These are phyloP conservation scores for Rhizopus delemar DNA, from an alignment of 371 early-diverging fungal genomes.

Conservation along the genomic window DNA sequence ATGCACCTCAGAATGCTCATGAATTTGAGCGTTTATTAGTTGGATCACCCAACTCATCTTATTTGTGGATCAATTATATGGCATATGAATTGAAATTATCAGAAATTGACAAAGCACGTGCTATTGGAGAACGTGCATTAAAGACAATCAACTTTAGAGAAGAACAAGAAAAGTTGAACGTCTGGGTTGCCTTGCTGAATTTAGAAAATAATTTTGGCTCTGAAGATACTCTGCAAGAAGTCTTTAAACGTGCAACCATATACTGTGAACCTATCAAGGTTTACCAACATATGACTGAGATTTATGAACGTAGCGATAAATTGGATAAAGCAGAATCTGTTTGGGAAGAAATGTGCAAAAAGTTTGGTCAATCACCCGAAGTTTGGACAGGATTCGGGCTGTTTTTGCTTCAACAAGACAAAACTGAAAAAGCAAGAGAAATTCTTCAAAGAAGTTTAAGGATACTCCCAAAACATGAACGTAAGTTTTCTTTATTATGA, in stretches of 20 bases:
- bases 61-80: constrained; percentile 98
- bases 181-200: constrained; percentile 93
- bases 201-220: constrained; percentile 93
- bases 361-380: constrained; percentile 85
- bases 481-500: constrained; percentile 34
- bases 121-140: constrained; percentile 90
- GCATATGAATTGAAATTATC: constrained; percentile 90
- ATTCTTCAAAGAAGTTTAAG: constrained; percentile 77
- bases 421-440: constrained; percentile 77
- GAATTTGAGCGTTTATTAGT: constrained; percentile 91
- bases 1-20: constrained; percentile 59
- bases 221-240: constrained; percentile 70
- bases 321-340: constrained; percentile 72
- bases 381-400: constrained; percentile 87
- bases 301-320: constrained; percentile 86
- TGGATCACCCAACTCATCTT: constrained; percentile 93
- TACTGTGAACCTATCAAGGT: constrained; percentile 87
- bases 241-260: constrained; percentile 82
- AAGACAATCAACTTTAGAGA: constrained; percentile 91
- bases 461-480: constrained; percentile 89
- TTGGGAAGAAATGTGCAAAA: constrained; percentile 76
- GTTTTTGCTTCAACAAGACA: constrained; percentile 72
- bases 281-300: constrained; percentile 82
- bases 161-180: constrained; percentile 93
- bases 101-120: constrained; percentile 89